These are phyloP conservation scores for Pythium plurisporium DNA, from an alignment of 352 stramenopile genomes.

Conservation along the genomic window DNA sequence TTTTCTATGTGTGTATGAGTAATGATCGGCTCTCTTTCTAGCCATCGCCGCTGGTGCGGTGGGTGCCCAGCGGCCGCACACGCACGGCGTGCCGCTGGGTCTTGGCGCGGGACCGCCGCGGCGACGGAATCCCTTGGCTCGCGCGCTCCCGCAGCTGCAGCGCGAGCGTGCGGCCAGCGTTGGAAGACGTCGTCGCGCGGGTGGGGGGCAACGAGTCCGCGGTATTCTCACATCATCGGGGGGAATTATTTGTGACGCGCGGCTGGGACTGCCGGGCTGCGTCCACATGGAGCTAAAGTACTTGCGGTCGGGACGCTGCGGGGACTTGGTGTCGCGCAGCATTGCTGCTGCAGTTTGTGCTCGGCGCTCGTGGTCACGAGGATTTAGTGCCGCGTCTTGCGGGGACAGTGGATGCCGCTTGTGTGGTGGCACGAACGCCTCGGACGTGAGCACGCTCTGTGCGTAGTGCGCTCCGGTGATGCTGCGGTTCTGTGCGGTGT, in stretches of 20 bases:
- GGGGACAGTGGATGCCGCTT: slow-evolving; percentile 13
- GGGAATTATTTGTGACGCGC: too few species aligned
- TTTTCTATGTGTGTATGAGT: too few species aligned
- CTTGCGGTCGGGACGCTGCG: slow-evolving; percentile 36
- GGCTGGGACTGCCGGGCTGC: slow-evolving; percentile 16
- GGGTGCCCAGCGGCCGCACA: slow-evolving; percentile 5
- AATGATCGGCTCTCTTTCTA: too few species aligned
- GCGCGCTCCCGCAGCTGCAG: slow-evolving; percentile 6
- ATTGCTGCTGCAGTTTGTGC: slow-evolving; percentile 36
- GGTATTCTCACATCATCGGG: neutral
- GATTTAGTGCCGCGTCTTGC: slow-evolving; percentile 12
- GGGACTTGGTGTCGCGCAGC: slow-evolving; percentile 25
- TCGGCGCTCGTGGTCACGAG: slow-evolving; percentile 40
- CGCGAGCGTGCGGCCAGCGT: slow-evolving; percentile 8
- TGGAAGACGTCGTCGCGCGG: neutral
- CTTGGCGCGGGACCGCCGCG: neutral
- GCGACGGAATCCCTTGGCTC: neutral
- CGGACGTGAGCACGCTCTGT: slow-evolving; percentile 35
- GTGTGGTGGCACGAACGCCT: slow-evolving; percentile 34
- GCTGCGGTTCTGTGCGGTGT: slow-evolving; percentile 43
- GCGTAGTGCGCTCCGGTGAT: slow-evolving; percentile 37
- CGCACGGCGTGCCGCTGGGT: neutral
- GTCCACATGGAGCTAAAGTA: slow-evolving; percentile 68
- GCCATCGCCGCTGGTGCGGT: too few species aligned
- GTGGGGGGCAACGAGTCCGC: too few species aligned